Base-by-base conservation (phyloP, 192 early-diverging fungal species). In the Podochytrium sp. region DNA sequence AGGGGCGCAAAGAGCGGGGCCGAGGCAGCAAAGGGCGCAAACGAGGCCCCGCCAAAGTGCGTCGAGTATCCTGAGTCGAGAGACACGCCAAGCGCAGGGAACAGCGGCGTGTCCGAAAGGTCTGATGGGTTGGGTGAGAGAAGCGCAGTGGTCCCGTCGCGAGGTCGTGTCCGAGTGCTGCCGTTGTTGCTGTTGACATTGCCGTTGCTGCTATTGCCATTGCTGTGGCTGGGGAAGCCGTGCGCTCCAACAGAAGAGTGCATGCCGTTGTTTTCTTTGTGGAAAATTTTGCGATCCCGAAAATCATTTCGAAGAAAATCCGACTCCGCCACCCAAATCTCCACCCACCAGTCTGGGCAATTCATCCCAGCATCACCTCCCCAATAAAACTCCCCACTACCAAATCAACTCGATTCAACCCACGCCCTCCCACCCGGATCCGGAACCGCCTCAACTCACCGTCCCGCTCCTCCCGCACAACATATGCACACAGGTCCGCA, bases 391-490 rank as follows among this genome's bases (percentile, higher is more conserved):
- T 61, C 35, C 12, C 33, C 6, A 69, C 47, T 18, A 51, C 32
- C 29, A 69, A 41, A 10, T 69, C 66, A 12, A 69, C 50, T 6
- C 40, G n/a, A 23, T 51, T 34, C 51, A 69, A 55, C 18, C 66
- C 66, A 12, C 66, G 66, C 32, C 66, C 66, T 5, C 66, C 66
- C 35, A 69, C 53, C 10, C 53, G 7, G n/a, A 69, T 69, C 34
- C 66, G 47, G 6, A 35, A 32, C 23, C 64, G 38, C 64, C 29
- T 25, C 64, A 49, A 47, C 35, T 61, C 38, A 23, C 5, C 5
- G 30, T 66, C 65, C 1, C n/a, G 14, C n/a, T 34, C 39, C 66
- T 56, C 30, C 20, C 33, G 18, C 32, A 69, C n/a, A 33, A 69
- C n/a, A 40, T 69, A 56, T 20, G 32, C 66, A 55, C 40, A 41